Base-by-base conservation (phyloP, 805 yeast genomes). In the Candida coleopterorum region DNA sequence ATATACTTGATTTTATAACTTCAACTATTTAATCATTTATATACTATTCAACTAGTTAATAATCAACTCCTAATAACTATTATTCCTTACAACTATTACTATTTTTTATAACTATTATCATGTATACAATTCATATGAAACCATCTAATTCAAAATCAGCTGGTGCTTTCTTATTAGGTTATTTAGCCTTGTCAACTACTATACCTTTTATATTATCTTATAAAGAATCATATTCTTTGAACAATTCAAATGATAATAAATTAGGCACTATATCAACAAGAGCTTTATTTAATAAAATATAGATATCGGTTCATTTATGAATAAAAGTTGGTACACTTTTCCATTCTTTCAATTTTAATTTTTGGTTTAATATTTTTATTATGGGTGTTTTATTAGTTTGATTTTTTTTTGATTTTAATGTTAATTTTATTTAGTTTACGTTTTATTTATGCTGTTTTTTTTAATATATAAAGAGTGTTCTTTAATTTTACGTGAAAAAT, bases 151-250 rank as follows among this genome's bases (percentile, higher is more conserved):
- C 41, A 7, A 23, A 30, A 29, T 24, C 44, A 25, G 29, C 60
- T 9, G 52, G 66, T 28, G 47, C 56, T 15, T 49, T 66, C 35
- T 47, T 64, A 27, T 51, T 67, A 35, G 57, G 62, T 28, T 67
- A 67, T 51, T 57, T 67, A 44, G 60, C 68, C 4, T 38, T 62
- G 9, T 60, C 70, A 9, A 53, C 68, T 24, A 62, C 69, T 15
- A 39, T 58, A 26, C 72, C 72, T 3, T 66, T 67, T 37, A 41
- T 59, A 31, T 62, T 64, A 37, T 62, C 70, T 3, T 67, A 65
- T 45, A 62, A 55, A 39, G 72, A 66, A 39, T 29, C 39, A 12
- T 22, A 23, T n/a, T 4, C 28, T 14, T 5, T 4, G 5, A 34
- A 21, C 12, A 29, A 44, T 18, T 16, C 25, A 9, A 66, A 64